phyloP scores from a whole-genome alignment of 2,329 filamentous ascomycete genomes.

The Beauveria brongniartii region DNA sequence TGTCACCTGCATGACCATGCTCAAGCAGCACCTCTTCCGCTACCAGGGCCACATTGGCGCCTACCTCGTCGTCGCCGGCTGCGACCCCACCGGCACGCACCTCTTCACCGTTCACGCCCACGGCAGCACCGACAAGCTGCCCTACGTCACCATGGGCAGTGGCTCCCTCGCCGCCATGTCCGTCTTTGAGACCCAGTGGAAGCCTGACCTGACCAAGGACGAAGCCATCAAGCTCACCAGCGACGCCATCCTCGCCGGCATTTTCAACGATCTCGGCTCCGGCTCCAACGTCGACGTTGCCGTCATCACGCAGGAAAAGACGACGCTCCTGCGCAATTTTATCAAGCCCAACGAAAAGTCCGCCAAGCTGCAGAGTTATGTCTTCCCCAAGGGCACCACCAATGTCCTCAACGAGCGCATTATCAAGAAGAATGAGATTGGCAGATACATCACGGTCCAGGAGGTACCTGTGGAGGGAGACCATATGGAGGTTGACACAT shows the following conservation, averaged over 20 bases:
- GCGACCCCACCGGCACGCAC: slow-evolving; percentile 89
- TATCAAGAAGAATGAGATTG: slow-evolving; percentile 87
- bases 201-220: slow-evolving; percentile 64
- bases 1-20: slow-evolving; percentile 97
- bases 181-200: slow-evolving; percentile 96
- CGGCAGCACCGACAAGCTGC: slow-evolving; percentile 95
- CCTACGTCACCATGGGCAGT: slow-evolving; percentile 98
- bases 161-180: slow-evolving; percentile 96
- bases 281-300: slow-evolving; percentile 97
- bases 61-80: slow-evolving; percentile 93
- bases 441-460: slow-evolving; percentile 87
- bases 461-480: slow-evolving; percentile 68
- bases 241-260: slow-evolving; percentile 89
- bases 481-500: slow-evolving; percentile 62
- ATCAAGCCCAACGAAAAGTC: slow-evolving; percentile 87
- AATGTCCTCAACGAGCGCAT: slow-evolving; percentile 94
- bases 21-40: slow-evolving; percentile 98
- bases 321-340: slow-evolving; percentile 85
- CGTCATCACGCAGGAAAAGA: slow-evolving; percentile 92
- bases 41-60: slow-evolving; percentile 97
- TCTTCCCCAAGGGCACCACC: slow-evolving; percentile 85
- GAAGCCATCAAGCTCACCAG: slow-evolving; percentile 76
- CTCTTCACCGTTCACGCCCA: slow-evolving; percentile 98
- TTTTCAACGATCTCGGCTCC: slow-evolving; percentile 96
- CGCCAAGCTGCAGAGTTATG: slow-evolving; percentile 88